These are phyloP conservation scores for Diplodia mutila DNA, from an alignment of 2,329 filamentous ascomycete genomes.

Conservation along the genomic window DNA sequence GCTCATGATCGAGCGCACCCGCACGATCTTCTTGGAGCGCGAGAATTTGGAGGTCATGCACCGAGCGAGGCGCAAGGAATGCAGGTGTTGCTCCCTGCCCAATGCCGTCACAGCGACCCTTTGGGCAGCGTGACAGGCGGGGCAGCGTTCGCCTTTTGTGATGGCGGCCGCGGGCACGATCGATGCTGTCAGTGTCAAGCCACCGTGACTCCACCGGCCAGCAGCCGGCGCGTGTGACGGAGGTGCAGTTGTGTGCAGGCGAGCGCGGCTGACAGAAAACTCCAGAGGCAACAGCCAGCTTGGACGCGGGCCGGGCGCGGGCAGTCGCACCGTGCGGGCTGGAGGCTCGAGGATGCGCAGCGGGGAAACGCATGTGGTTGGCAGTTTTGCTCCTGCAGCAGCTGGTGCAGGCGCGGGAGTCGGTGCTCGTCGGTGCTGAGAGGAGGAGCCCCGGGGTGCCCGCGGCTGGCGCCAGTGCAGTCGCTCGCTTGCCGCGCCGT, in stretches of 20 bases:
- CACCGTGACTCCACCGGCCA: slow-evolving; percentile 13
- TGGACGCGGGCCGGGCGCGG: neutral
- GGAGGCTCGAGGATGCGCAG: neutral
- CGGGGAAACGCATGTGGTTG: slow-evolving; percentile 1
- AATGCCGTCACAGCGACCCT: neutral
- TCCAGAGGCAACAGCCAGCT: neutral
- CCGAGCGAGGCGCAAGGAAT: neutral
- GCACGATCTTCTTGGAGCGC: slow-evolving; percentile 4
- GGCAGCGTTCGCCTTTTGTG: neutral
- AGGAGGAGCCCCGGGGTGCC: neutral
- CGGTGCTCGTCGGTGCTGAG: neutral
- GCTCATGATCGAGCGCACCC: slow-evolving; percentile 16
- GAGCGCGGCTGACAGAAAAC: neutral
- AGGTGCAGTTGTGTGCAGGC: no score
- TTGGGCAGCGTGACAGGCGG: slow-evolving; percentile 5
- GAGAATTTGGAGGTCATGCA: slow-evolving; percentile 11
- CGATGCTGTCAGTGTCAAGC: slow-evolving; percentile 24
- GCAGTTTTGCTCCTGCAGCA: slow-evolving; percentile 3
- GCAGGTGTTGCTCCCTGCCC: neutral
- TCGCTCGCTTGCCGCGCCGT: slow-evolving; percentile 20
- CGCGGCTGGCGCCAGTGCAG: slow-evolving; percentile 1
- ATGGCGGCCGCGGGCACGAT: slow-evolving; percentile 7
- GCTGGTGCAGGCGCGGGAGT: slow-evolving; percentile 14
- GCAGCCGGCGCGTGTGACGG: slow-evolving; percentile 12
- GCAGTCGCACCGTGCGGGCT: neutral